Evolutionary conservation across 1,284 basidiomycete genomes (phyloP).

Genomic region (Bjerkandera adusta): DNA sequence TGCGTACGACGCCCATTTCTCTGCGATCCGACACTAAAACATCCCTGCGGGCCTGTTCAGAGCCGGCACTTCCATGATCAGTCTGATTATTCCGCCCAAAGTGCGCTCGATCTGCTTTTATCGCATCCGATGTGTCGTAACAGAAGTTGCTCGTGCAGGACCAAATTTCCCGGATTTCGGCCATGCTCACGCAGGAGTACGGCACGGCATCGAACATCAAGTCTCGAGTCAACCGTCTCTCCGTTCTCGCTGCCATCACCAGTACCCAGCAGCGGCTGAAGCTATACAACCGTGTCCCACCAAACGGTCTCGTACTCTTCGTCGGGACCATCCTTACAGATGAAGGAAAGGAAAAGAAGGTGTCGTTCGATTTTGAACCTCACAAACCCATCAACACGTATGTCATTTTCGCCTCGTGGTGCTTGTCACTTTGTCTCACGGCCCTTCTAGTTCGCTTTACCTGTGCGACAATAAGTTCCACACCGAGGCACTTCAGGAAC

Average conservation of each 20-base stretch:
- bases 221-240: conserved; percentile 97
- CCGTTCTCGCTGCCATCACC: conserved; percentile 96
- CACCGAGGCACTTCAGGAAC: conserved; percentile 95
- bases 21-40: not conserved
- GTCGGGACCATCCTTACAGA: conserved; percentile 98
- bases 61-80: conserved; percentile 99
- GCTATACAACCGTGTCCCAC: conserved; percentile 93
- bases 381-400: conserved; percentile 99
- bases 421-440: conserved; percentile 9
- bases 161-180: conserved; percentile 92
- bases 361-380: conserved; percentile 96
- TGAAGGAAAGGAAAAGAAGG: conserved; percentile 99
- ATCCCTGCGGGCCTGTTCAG: conserved; percentile 37
- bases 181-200: conserved; percentile 98
- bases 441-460: conserved; percentile 77
- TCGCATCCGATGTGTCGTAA: conserved; percentile 18
- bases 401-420: conserved; percentile 28
- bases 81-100: conserved; percentile 94
- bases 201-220: conserved; percentile 99
- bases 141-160: conserved; percentile 50
- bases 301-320: conserved; percentile 96
- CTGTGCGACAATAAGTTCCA: conserved; percentile 99
- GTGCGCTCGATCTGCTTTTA: conserved; percentile 42
- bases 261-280: conserved; percentile 99
- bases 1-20: conserved; percentile 34